Evolutionary conservation across 768 basidiomycete genomes (phyloP), one percentile per base, ranked within the genome.

Genomic region (Hypholoma sublateritium): DNA sequence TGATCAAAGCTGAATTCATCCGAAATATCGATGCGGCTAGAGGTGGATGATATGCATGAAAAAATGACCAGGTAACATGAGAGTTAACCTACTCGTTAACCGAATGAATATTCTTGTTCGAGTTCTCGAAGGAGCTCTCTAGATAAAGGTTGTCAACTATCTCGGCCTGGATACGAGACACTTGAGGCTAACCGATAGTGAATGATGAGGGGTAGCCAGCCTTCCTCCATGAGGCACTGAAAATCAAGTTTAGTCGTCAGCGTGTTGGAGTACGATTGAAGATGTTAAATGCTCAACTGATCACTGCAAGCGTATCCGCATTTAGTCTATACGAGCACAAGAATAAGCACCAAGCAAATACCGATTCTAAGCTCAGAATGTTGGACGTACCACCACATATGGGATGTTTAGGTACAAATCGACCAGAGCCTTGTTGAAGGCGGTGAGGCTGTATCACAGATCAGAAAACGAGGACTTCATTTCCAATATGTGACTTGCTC

Each of bases 251-350:
- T 65, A 48, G 56, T 59, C 37, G 60, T 67, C 58, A 72, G 68
- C 62, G 67, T 66, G 59, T 64, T 63, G 59, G 55, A 69, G 64
- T 62, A 64, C 62, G 67, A 70, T 66, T 60, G 65, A 62, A 58
- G 49, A 37, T 62, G 63, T 49, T 37, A 59, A 59, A 55, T 59
- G 43, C 74, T 72, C 63, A 69, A 93, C 90, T 95, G 93, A 72
- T 96, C 94, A 63, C 89, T 92, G 79, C 94, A 97, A 51, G 93
- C 93, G 67, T 97, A 96, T 35, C 91, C 93, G 74, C 95, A 96
- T 77, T 88, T 80, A 55, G 95, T 97, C 78, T 91, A 43, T 21
- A 53, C 28, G 28, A 32, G 36, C 47, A 62, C 50, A 61, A 32
- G 17, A 45, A 22, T 39, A 50, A 53, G 54, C 35, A 65, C 55